These are phyloP conservation scores for Cercospora nicotianae DNA, from an alignment of 2,329 filamentous ascomycete species.

Conservation along the genomic window DNA sequence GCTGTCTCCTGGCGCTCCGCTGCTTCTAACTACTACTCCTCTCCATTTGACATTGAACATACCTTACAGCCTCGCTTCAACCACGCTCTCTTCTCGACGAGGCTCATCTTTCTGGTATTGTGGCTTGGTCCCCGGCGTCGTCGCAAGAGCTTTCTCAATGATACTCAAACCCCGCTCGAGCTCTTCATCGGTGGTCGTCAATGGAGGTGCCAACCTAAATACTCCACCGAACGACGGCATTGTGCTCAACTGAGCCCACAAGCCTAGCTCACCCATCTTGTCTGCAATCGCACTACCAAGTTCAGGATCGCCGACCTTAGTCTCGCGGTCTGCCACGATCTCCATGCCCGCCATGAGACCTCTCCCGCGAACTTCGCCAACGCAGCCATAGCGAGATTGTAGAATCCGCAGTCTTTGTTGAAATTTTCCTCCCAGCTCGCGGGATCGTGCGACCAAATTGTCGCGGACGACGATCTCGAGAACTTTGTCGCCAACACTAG, in stretches of 20 bases:
- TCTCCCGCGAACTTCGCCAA: conserved; percentile 37
- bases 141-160: conserved; percentile 58
- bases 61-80: conserved; percentile 11
- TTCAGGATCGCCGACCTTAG: conserved; percentile 31
- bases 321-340: conserved; percentile 32
- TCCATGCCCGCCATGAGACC: conserved; percentile 37
- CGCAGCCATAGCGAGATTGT: conserved; percentile 33
- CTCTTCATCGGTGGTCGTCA: conserved; percentile 35
- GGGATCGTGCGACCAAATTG: conserved; percentile 27
- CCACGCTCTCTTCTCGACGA: not conserved
- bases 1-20: not conserved
- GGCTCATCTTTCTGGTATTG: conserved; percentile 24
- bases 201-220: conserved; percentile 35
- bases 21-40: not conserved
- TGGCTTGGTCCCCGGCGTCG: conserved; percentile 47
- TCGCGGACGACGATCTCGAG: conserved; percentile 38
- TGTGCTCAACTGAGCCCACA: conserved; percentile 35
- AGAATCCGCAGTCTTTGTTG: conserved; percentile 28
- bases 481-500: conserved; percentile 36
- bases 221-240: conserved; percentile 35
- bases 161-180: conserved; percentile 54
- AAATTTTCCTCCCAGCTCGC: conserved; percentile 28
- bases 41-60: not conserved
- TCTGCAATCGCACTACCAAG: conserved; percentile 30
- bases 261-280: conserved; percentile 29